Base-by-base conservation (phyloP, 805 yeast genomes). In the Teunomyces barrocoloradensis region DNA sequence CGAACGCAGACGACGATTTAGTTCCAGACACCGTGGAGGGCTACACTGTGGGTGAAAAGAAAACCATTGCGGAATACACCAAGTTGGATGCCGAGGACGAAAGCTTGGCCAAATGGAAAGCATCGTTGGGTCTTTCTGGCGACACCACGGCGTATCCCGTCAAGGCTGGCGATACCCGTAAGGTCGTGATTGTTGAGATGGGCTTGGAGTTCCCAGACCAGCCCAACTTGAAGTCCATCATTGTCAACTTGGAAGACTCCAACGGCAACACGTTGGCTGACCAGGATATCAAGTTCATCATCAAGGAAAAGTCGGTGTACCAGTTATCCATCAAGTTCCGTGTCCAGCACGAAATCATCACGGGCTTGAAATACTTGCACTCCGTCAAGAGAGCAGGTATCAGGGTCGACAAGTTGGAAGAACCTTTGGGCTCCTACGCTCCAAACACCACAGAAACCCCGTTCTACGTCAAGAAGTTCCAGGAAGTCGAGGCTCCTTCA, bases 31-130 rank as follows among this genome's bases (percentile, higher is more conserved):
- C 74, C 45, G 80, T 76, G 40, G 81, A 81, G 52, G 85, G 85
- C 6, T 87, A 85, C 73, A 78, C 73, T 45, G 82, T 81, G 18
- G 79, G 81, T 35, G 79, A 81, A 63, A 75, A 90, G 71, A 89
- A 89, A 61, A 85, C 95, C 13, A 78, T 90, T 36, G 89, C 80
- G 37, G 96, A 90, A 63, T 90, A 90, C 66, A 81, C 84, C 46
- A 78, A 84, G 47, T 69, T 90, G 55, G 97, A 90, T 62, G 92
- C 92, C 10, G 87, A 89, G 57, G 97, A 90, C 64, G 96, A 89
- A 66, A 85, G 95, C 13, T 74, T 90, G 53, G 87, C 85, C 52
- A 88, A 87, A 66, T 90, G 97, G 97, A 91, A 91, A 66, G 87
- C 83, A 48, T 87, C 96, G 1, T 71, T 90, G 28, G 97, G 97